Percentiles rank a stretch among this genome's conserved stretches.
These are phyloP conservation scores for Aspergillus fumigatiaffinis DNA, from an alignment of 2,329 filamentous ascomycete genomes.

Conservation along the genomic window DNA sequence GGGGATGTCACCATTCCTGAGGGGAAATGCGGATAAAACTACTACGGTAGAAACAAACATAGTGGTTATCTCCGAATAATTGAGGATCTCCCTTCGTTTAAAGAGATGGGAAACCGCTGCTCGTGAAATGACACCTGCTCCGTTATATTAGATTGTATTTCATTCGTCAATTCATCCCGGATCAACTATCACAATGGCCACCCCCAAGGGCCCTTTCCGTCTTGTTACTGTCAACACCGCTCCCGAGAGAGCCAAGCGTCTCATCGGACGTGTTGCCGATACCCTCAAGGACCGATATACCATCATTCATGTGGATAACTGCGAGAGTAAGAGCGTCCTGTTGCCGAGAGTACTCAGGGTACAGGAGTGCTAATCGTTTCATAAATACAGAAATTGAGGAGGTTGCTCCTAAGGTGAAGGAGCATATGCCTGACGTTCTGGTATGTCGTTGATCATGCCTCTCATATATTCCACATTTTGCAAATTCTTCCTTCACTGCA, in stretches of 20 bases:
- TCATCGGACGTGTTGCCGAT: conserved; percentile 60
- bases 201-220: conserved; percentile 55
- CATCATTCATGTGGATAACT: conserved; percentile 61
- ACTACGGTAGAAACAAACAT: neutral
- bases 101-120: neutral
- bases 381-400: conserved; percentile 47
- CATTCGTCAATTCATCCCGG: too few species aligned
- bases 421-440: conserved; percentile 52
- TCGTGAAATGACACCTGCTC: neutral
- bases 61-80: neutral
- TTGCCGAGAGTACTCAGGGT: neutral
- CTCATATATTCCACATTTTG: neutral
- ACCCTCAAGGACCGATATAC: conserved; percentile 60
- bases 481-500: conserved; percentile 4
- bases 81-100: neutral
- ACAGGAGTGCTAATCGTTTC: neutral
- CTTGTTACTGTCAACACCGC: conserved; percentile 67
- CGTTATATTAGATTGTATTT: neutral
- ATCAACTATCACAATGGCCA: conserved; percentile 20
- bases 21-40: conserved; percentile 2
- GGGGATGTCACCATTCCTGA: conserved; percentile 13
- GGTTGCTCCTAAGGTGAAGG: conserved; percentile 51
- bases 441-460: conserved; percentile 34
- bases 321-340: conserved; percentile 48
- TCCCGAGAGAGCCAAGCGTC: conserved; percentile 59